Base-by-base conservation (phyloP, 176 grass and related monocot species). In the Sorghum bicolor region DNA sequence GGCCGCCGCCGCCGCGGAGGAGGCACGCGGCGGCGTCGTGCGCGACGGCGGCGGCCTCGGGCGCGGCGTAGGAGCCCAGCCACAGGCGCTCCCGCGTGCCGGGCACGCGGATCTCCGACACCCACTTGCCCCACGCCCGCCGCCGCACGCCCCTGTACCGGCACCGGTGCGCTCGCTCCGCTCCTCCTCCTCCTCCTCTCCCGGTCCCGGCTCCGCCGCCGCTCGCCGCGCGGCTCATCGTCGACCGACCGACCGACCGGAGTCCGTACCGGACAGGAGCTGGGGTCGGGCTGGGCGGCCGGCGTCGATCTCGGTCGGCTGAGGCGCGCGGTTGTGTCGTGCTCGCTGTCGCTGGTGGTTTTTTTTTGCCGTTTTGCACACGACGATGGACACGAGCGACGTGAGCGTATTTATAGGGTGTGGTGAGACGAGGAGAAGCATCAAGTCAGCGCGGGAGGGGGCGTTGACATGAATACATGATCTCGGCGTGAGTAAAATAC, bases 91-190 rank as follows among this genome's bases (percentile, higher is more conserved):
- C 80, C 14, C 86, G 89, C 22, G 96, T 91, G 53, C 91, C 93
- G 0, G 96, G 93, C 39, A 98, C 96, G 3, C 96, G 85, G 39
- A 98, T 98, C 88, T 98, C 96, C 38, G 96, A 98, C 76, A 98
- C 93, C 96, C 96, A 98, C 84, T 98, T 98, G 2, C 96, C 93
- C 96, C 96, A 98, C 38, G 71, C 71, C 80, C 96, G 82, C 64
- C 72, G 91, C 47, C 96, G 87, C 50, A 93, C 96, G 82, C 93
- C 95, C 47, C 75, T 90, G 89, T 93, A 95, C 85, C 37, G 80
- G 43, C 78, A 34, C 77, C 74, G 52, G 2, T 47, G 44, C 37
- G n/a, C n/a, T n/a, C 55, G 48, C 24, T 28, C 31, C 22, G 24
- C 26, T 3, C 14, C n/a, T n/a, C n/a, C n/a, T n/a, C n/a, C n/a